These are phyloP conservation scores for Sphaerostilbella broomeana DNA, from an alignment of 2,329 filamentous ascomycete genomes.

Conservation along the genomic window DNA sequence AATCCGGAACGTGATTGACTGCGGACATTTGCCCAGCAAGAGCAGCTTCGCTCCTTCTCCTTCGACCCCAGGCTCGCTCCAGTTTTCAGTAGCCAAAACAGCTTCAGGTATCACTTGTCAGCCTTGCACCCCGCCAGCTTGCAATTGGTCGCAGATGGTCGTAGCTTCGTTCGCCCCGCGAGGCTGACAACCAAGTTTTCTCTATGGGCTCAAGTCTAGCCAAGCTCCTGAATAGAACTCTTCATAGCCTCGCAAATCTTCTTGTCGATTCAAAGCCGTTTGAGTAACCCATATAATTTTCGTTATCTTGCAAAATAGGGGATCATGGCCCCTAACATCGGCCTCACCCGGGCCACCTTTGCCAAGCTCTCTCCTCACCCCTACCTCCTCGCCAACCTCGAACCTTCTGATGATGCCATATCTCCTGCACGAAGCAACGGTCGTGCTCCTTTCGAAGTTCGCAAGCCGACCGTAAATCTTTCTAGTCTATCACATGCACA, in stretches of 20 bases:
- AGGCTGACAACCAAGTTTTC: conserved; percentile 23
- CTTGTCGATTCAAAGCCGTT: too few species aligned
- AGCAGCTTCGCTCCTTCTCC: too few species aligned
- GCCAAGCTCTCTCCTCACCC: conserved; percentile 84
- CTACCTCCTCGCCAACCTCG: conserved; percentile 84
- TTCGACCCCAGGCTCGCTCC: too few species aligned
- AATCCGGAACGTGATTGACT: too few species aligned
- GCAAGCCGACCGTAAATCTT: conserved; percentile 69
- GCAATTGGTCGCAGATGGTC: conserved; percentile 7
- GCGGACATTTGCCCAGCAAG: too few species aligned
- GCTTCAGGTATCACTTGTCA: too few species aligned
- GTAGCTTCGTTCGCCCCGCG: conserved; percentile 7
- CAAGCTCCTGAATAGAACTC: too few species aligned
- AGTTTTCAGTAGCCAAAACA: too few species aligned
- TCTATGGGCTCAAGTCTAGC: too few species aligned
- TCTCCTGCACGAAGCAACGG: conserved; percentile 70
- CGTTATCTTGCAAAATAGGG: too few species aligned
- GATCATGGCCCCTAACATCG: conserved; percentile 28
- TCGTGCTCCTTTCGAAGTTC: conserved; percentile 61
- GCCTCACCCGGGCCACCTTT: conserved; percentile 62
- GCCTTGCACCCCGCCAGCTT: conserved; percentile 5
- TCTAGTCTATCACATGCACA: conserved; percentile 83
- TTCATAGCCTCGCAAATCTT: too few species aligned
- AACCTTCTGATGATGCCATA: conserved; percentile 44
- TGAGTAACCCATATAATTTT: too few species aligned